Conservation (phyloP, 495 filamentous ascomycete species). For the Aspergillus avenaceus region DNA sequence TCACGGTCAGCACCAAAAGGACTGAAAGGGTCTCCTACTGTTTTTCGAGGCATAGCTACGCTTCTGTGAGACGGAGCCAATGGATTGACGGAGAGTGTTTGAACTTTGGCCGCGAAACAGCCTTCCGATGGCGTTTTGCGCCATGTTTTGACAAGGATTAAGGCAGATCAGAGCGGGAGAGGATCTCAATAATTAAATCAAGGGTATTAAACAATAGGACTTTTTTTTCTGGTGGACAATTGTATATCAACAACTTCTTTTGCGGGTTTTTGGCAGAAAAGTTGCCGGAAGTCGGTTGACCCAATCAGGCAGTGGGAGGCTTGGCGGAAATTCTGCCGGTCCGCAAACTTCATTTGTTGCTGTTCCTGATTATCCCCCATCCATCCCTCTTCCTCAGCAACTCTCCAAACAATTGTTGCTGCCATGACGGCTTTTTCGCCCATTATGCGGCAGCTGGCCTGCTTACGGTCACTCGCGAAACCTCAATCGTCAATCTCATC, state of each 20-base stretch:
- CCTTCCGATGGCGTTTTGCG: conserved; percentile 36
- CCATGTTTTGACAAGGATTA: conserved; percentile 24
- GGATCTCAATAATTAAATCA: no score
- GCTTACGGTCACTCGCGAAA: conserved; percentile 52
- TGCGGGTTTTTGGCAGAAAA: conserved; percentile 22
- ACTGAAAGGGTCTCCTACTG: conserved; percentile 18
- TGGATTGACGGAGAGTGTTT: conserved; percentile 28
- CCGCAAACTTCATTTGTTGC: conserved; percentile 15
- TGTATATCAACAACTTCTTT: neutral
- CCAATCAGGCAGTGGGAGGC: conserved; percentile 24
- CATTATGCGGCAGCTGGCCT: conserved; percentile 62
- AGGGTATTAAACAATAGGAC: no score
- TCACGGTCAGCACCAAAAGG: neutral
- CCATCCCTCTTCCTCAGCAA: neutral
- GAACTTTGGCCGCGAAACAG: conserved; percentile 32
- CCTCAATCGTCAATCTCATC: conserved; percentile 44
- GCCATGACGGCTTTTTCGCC: conserved; percentile 56
- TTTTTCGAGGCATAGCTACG: conserved; percentile 30
- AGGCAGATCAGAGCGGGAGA: neutral
- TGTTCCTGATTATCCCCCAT: neutral
- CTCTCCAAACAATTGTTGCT: conserved; percentile 3
- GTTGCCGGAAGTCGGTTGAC: conserved; percentile 10
- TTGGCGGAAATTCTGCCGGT: conserved; percentile 44
- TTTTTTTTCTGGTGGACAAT: no score
- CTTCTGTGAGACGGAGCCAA: conserved; percentile 26